Evolutionary conservation across 192 early-diverging fungal species (phyloP), one percentile per base, ranked within the genome.

Genomic region (Coemansia sp.): DNA sequence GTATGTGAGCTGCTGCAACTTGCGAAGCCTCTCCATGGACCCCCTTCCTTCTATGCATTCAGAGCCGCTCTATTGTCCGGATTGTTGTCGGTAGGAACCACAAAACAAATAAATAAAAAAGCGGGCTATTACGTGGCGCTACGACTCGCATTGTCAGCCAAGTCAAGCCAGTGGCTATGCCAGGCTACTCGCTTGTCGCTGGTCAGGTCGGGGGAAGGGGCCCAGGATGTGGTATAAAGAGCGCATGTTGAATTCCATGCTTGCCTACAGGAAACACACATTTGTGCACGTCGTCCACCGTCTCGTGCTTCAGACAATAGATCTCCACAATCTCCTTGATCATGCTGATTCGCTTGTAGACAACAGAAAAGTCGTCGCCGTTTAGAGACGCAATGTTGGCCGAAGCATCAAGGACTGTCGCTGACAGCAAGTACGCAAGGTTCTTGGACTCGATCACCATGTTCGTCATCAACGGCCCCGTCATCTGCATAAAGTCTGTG

Each of bases 321-420:
- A 60, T 66, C 7, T 66, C 58, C 24, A 76, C 72, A 9, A 82
- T 71, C n/a, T 66, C 23, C 6, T 59, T 63, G n/a, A 82, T 68
- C 70, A 76, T 76, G 2, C 50, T 70, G 50, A 63, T 62, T 34
- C 79, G 79, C 50, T 57, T 72, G 45, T 59, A 67, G 14, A 82
- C 64, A 33, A 69, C 74, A 5, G 79, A 72, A 67, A 82, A 82
- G 60, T 82, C 70, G 7, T 73, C 73, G 42, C 73, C 59, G 23
- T 51, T 53, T 45, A 82, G 62, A 14, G 79, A 82, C 18, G 79
- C 79, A 46, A 70, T 72, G 63, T 82, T 82, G 21, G 79, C 73
- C 36, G 73, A 59, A 26, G 79, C 73, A 10, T 82, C 73, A 11
- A 76, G 61, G 1, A 82, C 31, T 5, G 79, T 82, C 10, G 73